Conservation (phyloP, 495 filamentous ascomycete species). For the Penicillium chermesinum region DNA sequence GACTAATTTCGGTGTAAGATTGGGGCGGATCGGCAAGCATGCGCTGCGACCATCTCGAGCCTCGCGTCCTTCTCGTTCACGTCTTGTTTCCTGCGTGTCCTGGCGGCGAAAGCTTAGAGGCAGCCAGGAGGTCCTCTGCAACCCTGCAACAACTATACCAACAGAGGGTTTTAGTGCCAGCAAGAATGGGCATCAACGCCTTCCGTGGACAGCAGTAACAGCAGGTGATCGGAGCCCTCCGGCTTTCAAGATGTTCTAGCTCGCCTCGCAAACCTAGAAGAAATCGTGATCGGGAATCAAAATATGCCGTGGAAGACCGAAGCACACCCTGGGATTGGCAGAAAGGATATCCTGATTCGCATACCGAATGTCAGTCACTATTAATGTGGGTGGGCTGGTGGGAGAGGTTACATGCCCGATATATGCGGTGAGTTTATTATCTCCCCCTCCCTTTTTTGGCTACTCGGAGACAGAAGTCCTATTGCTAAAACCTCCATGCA, state of each 20-base stretch:
- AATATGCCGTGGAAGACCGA: neutral
- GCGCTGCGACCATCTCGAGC: neutral
- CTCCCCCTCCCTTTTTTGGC: no score
- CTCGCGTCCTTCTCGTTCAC: slow-evolving; percentile 12
- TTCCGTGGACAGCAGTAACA: neutral
- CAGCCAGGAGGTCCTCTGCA: slow-evolving; percentile 36
- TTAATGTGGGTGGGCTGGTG: slow-evolving; percentile 17
- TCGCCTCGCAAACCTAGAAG: slow-evolving; percentile 20
- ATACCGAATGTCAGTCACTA: slow-evolving; percentile 1
- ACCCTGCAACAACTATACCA: slow-evolving; percentile 38
- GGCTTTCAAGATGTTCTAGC: slow-evolving; percentile 13
- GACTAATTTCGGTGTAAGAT: neutral
- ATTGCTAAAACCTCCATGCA: neutral
- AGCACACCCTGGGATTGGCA: slow-evolving; percentile 1
- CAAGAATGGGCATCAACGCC: slow-evolving; percentile 9
- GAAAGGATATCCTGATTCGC: neutral
- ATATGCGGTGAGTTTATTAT: slow-evolving; percentile 8
- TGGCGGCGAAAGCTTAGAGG: slow-evolving; percentile 47
- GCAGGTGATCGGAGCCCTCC: neutral
- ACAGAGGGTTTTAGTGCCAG: slow-evolving; percentile 32
- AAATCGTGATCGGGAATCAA: slow-evolving; percentile 16
- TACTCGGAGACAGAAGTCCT: no score
- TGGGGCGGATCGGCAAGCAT: slow-evolving; percentile 14
- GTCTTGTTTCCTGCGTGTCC: slow-evolving; percentile 34
- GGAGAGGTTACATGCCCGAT: slow-evolving; percentile 11